Percentiles rank a stretch among this genome's conserved stretches.
Evolutionary conservation across 345 rosid genomes (phyloP).

Genomic region (Isatis tinctoria): DNA sequence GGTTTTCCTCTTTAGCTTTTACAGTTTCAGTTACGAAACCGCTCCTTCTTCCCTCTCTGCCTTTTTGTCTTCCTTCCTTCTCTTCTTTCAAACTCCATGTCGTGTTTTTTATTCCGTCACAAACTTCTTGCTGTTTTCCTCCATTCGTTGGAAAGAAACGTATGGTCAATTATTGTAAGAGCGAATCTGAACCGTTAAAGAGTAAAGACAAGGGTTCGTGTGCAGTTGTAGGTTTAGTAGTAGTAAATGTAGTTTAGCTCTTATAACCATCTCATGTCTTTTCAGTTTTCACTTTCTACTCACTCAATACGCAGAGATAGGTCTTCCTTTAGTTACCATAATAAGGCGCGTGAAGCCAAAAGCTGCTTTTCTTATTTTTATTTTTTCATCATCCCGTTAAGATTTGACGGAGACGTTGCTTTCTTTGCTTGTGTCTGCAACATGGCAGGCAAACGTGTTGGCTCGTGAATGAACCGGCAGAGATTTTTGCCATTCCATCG

Average conservation of each 20-base stretch:
- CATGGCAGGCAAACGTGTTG: slow-evolving; percentile 32
- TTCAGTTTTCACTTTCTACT: neutral
- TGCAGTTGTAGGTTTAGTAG: neutral
- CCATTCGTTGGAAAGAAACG: neutral
- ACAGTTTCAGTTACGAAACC: slow-evolving; percentile 38
- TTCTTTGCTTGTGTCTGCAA: slow-evolving; percentile 18
- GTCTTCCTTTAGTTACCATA: neutral
- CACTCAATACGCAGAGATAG: neutral
- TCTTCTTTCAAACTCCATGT: neutral
- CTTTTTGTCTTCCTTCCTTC: slow-evolving; percentile 10
- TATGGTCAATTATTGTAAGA: slow-evolving; percentile 16
- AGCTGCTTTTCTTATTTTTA: neutral
- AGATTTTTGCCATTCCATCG: slow-evolving; percentile 17
- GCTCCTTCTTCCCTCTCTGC: slow-evolving; percentile 1
- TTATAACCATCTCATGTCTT: neutral
- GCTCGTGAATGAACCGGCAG: slow-evolving; percentile 16
- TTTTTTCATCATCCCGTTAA: neutral
- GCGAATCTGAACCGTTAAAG: neutral
- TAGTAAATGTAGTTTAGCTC: slow-evolving; percentile 17
- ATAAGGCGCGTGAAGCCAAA: slow-evolving; percentile 10
- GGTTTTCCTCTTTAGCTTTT: slow-evolving; percentile 15
- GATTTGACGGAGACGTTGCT: slow-evolving; percentile 5
- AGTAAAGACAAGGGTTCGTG: neutral
- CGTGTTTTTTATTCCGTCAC: neutral
- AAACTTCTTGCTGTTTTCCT: slow-evolving; percentile 11